phyloP scores from a whole-genome alignment of 371 early-diverging fungal genomes.

The Rhizopus delemar region DNA sequence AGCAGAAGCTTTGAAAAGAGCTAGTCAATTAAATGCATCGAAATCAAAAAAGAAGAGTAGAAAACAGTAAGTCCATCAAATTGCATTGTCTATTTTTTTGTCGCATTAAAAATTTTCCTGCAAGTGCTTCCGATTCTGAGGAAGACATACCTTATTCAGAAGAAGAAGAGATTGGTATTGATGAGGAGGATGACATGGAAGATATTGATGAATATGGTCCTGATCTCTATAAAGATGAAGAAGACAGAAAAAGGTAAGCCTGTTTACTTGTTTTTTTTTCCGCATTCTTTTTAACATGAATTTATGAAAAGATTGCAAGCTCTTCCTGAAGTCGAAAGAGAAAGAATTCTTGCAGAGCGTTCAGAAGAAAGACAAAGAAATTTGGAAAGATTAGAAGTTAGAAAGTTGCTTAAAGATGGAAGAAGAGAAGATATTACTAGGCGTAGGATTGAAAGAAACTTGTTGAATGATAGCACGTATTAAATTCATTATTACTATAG shows the following conservation, averaged over 20 bases:
- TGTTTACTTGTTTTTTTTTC: too few relatives aligned
- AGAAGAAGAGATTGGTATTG: constrained; percentile 25
- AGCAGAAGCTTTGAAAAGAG: constrained; percentile 10
- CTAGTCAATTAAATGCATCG: constrained; percentile 25
- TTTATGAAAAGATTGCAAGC: constrained; percentile 50
- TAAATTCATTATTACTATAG: constrained; percentile 20
- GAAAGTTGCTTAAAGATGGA: constrained; percentile 57
- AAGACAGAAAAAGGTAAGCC: constrained; percentile 61
- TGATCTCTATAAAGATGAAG: constrained; percentile 75
- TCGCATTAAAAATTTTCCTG: neutral
- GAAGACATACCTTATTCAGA: constrained; percentile 41
- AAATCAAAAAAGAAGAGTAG: constrained; percentile 8
- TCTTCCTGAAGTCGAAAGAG: constrained; percentile 76
- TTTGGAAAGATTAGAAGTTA: constrained; percentile 60
- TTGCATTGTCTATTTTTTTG: neutral
- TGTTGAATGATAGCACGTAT: too few relatives aligned
- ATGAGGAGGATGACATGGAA: constrained; percentile 61
- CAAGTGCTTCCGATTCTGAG: constrained; percentile 40
- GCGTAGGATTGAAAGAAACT: constrained; percentile 41
- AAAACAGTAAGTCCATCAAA: constrained; percentile 5
- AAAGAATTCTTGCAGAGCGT: constrained; percentile 75
- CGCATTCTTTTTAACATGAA: too few relatives aligned
- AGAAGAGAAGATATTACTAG: constrained; percentile 58
- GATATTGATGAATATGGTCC: constrained; percentile 75
- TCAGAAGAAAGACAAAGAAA: constrained; percentile 66